These are phyloP conservation scores for Ricinus communis DNA, from an alignment of 345 rosid genomes.

Conservation along the genomic window DNA sequence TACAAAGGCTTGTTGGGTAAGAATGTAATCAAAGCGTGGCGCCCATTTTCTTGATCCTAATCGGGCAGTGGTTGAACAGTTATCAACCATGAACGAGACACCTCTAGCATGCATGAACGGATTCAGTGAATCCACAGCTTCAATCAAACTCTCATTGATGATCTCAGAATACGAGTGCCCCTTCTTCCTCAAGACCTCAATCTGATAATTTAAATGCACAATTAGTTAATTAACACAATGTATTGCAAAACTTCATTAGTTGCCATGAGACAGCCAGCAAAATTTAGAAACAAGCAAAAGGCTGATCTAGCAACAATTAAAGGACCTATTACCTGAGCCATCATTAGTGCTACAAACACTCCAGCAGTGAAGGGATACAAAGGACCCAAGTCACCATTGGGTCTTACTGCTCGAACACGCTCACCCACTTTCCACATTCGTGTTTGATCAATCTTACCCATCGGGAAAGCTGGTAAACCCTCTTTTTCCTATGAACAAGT, in stretches of 20 bases:
- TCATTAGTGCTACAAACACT: constrained; percentile 87
- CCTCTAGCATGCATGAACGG: constrained; percentile 99
- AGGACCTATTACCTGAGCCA: constrained; percentile 71
- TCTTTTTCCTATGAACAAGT: constrained; percentile 66
- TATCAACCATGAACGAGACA: constrained; percentile 94
- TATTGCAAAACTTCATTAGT: background rate
- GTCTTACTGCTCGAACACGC: constrained; percentile 61
- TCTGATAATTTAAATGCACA: constrained; percentile 42
- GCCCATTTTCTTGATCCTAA: constrained; percentile 82
- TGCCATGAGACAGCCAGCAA: background rate
- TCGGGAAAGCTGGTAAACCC: constrained; percentile 92
- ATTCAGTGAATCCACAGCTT: constrained; percentile 86
- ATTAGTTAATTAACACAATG: background rate
- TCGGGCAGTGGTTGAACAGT: constrained; percentile 92
- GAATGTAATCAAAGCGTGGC: constrained; percentile 75
- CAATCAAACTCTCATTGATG: constrained; percentile 89
- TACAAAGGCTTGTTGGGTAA: constrained; percentile 81
- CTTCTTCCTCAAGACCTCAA: constrained; percentile 87
- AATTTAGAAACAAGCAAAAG: background rate
- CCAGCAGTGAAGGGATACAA: constrained; percentile 83
- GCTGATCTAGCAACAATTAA: background rate
- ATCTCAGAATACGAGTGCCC: constrained; percentile 96
- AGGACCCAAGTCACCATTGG: constrained; percentile 81
- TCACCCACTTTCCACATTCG: constrained; percentile 97
- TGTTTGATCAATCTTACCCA: constrained; percentile 95